A percentile compares a stretch with the other conserved stretches of the same genome.
phyloP scores from a whole-genome alignment of 192 early-diverging fungal species.

The Backusella tuberculispora region DNA sequence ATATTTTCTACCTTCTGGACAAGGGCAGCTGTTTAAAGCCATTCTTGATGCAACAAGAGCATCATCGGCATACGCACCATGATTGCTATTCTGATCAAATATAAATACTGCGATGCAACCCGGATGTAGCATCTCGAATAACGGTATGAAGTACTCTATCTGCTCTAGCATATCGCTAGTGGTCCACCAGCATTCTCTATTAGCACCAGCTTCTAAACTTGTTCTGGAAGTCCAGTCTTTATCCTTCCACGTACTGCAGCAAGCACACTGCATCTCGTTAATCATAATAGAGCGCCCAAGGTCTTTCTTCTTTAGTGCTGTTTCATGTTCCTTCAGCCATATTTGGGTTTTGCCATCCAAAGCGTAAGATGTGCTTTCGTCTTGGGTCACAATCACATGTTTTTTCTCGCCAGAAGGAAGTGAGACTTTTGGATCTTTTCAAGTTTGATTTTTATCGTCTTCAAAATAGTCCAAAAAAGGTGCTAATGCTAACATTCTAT shows the following conservation, averaged over 20 bases:
- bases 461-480: too few relatives aligned
- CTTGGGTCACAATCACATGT: too few relatives aligned
- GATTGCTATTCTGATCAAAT: conserved; percentile 34
- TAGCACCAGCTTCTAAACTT: neutral
- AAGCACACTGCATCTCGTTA: neutral
- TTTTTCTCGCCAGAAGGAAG: too few relatives aligned
- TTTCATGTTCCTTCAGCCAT: too few relatives aligned
- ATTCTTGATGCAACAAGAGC: conserved; percentile 36
- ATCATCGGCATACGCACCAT: conserved; percentile 32
- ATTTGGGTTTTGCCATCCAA: too few relatives aligned
- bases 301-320: too few relatives aligned
- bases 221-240: neutral
- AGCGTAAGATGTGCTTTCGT: too few relatives aligned
- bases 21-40: conserved; percentile 20
- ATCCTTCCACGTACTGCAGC: neutral
- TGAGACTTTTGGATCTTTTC: too few relatives aligned
- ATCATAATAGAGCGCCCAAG: conserved; percentile 6
- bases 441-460: too few relatives aligned
- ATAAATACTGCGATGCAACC: conserved; percentile 26
- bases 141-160: neutral
- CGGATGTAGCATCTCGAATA: conserved; percentile 29
- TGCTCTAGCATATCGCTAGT: too few relatives aligned
- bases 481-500: too few relatives aligned
- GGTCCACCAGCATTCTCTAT: neutral
- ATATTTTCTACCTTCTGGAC: neutral